phyloP scores from a whole-genome alignment of 371 early-diverging fungal genomes.

The Homolaphlyctis polyrhiza region DNA sequence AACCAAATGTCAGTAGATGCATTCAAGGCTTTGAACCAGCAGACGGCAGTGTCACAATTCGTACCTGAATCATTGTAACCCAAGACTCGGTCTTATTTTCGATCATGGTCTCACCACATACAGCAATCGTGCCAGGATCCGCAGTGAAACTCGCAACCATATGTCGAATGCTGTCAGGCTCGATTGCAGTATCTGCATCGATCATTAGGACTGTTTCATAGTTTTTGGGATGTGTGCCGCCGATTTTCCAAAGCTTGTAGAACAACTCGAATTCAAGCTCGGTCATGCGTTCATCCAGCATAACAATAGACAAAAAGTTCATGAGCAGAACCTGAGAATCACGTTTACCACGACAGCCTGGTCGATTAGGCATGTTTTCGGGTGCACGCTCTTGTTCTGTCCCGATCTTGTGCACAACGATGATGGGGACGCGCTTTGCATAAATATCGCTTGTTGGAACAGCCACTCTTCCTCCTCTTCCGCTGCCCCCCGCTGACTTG shows the following conservation, averaged over 20 bases:
- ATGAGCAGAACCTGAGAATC: constrained; percentile 98
- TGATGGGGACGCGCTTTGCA: constrained; percentile 72
- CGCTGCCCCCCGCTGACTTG: background rate
- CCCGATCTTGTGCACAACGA: constrained; percentile 93
- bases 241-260: constrained; percentile 70
- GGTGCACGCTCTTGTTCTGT: constrained; percentile 42
- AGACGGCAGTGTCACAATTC: constrained; percentile 88
- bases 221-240: constrained; percentile 72
- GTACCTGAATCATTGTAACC: constrained; percentile 62
- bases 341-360: constrained; percentile 97
- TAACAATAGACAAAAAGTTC: constrained; percentile 90
- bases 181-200: constrained; percentile 89
- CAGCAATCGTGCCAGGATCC: constrained; percentile 64
- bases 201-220: constrained; percentile 93
- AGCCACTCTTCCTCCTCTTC: constrained; percentile 10
- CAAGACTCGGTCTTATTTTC: constrained; percentile 63
- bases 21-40: constrained; percentile 79
- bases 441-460: background rate
- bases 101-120: constrained; percentile 69
- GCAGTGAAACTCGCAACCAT: constrained; percentile 58
- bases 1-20: constrained; percentile 70
- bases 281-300: constrained; percentile 91
- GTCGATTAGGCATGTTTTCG: constrained; percentile 65
- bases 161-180: constrained; percentile 74
- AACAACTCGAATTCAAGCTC: constrained; percentile 93